A percentile compares a stretch with the other conserved stretches of the same genome.
Conservation (phyloP, 257 asterid genomes). For the Anisodus acutangulus region DNA sequence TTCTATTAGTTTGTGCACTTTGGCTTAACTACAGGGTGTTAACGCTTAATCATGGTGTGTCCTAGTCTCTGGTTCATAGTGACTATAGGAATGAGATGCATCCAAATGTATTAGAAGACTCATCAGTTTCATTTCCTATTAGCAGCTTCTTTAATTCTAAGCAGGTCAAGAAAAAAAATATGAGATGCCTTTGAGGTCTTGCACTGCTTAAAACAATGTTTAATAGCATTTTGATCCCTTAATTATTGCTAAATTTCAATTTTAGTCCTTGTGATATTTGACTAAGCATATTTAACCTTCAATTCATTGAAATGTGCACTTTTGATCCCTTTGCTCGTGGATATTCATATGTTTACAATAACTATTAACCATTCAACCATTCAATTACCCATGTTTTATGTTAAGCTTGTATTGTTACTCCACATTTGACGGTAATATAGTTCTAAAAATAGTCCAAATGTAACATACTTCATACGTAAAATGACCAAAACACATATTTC, state of each 20-base stretch:
- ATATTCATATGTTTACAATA: not conserved
- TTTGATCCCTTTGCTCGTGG: not conserved
- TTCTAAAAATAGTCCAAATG: not conserved
- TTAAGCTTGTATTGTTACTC: not conserved
- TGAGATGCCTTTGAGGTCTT: not conserved
- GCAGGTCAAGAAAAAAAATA: not conserved
- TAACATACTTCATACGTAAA: not conserved
- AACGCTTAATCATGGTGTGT: not conserved
- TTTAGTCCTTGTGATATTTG: not conserved
- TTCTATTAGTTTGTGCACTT: not conserved
- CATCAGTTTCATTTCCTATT: not conserved
- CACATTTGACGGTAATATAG: not conserved
- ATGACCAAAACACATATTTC: not conserved
- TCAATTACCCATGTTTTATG: not conserved
- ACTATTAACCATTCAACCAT: not conserved
- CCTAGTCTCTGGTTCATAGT: not conserved
- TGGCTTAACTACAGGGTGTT: not conserved
- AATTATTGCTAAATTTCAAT: no score
- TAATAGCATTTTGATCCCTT: no score
- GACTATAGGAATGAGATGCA: not conserved
- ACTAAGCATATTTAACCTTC: not conserved
- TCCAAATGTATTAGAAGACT: not conserved
- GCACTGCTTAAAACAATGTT: not conserved
- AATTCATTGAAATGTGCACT: not conserved
- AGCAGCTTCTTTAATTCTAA: not conserved